Conservation (phyloP, 148 eudicot species). For the Linanthus parryae region DNA sequence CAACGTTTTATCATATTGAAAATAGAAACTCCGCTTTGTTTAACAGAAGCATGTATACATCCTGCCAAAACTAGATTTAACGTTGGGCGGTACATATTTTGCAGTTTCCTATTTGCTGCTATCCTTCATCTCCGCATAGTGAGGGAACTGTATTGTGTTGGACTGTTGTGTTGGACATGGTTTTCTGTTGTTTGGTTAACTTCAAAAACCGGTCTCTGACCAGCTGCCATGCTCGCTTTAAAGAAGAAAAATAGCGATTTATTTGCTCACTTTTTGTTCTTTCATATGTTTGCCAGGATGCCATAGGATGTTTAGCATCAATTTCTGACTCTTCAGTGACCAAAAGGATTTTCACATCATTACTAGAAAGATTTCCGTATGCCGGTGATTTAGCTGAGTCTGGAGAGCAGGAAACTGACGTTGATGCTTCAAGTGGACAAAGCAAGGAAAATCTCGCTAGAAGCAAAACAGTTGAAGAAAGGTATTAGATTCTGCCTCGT, state of each 20-base stretch:
- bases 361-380: constrained; percentile 49
- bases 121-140: neutral
- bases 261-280: neutral
- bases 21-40: too few species aligned
- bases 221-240: neutral
- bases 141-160: neutral
- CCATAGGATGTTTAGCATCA: constrained; percentile 59
- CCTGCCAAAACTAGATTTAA: too few species aligned
- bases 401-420: constrained; percentile 20
- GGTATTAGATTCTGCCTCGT: constrained; percentile 16
- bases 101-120: too few species aligned
- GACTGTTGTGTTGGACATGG: neutral
- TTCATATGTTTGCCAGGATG: constrained; percentile 41
- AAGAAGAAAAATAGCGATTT: neutral
- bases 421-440: constrained; percentile 26
- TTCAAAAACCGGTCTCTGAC: neutral
- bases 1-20: too few species aligned
- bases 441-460: constrained; percentile 18
- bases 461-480: constrained; percentile 31
- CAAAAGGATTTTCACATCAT: constrained; percentile 41
- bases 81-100: too few species aligned
- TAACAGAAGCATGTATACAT: too few species aligned
- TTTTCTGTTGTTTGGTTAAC: neutral
- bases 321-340: constrained; percentile 48
- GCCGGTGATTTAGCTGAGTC: constrained; percentile 25